A percentile compares a stretch with the other conserved stretches of the same genome.
Conservation (phyloP, 352 stramenopile genomes). For the Globisporangium acanthophoron region DNA sequence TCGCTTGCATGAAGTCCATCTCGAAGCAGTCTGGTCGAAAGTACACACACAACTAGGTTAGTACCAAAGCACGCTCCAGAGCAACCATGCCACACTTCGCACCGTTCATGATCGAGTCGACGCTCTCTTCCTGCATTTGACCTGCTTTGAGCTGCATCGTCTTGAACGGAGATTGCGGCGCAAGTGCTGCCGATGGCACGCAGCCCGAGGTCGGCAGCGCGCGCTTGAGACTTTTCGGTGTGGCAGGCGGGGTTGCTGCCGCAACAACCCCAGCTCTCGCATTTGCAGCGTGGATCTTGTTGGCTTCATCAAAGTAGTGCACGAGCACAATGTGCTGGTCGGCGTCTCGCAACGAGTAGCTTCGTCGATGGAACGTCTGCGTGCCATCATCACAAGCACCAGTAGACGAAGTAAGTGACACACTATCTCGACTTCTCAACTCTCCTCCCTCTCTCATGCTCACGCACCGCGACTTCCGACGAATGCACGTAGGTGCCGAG, state of each 20-base stretch:
- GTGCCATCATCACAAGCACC: background rate
- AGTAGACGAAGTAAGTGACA: background rate
- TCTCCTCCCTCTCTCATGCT: background rate
- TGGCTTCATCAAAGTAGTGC: constrained; percentile 80
- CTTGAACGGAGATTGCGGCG: constrained; percentile 9
- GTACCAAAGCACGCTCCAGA: background rate
- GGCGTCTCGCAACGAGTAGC: constrained; percentile 68
- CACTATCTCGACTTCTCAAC: background rate
- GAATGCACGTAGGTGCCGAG: constrained; percentile 84
- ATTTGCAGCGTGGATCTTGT: constrained; percentile 26
- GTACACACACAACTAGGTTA: background rate
- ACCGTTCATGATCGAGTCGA: constrained; percentile 63
- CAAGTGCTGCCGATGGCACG: background rate
- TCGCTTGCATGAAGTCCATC: constrained; percentile 33
- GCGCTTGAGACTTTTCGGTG: constrained; percentile 31
- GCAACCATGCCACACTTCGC: background rate
- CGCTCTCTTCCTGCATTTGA: constrained; percentile 19
- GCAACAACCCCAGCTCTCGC: background rate
- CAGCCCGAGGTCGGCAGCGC: constrained; percentile 14
- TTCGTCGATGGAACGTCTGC: constrained; percentile 81
- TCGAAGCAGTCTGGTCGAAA: constrained; percentile 49
- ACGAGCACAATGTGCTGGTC: constrained; percentile 74
- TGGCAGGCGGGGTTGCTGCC: background rate
- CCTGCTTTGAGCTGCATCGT: background rate
- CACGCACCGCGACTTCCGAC: constrained; percentile 50